phyloP scores from a whole-genome alignment of 441 rosid species.

The Theobroma grandiflorum region DNA sequence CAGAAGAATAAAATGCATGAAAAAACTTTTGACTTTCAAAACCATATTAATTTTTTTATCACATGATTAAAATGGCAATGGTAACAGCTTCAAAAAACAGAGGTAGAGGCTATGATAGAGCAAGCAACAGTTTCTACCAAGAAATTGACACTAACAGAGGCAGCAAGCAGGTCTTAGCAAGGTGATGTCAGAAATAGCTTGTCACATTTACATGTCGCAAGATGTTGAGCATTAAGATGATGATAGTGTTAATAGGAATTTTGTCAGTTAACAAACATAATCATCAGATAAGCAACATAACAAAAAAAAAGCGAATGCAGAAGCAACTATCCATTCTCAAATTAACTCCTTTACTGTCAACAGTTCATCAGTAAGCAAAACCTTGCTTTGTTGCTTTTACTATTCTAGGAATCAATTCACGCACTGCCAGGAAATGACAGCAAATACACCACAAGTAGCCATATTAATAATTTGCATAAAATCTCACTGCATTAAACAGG shows the following conservation, averaged over 20 bases:
- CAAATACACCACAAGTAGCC: background rate
- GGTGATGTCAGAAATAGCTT: background rate
- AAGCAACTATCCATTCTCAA: background rate
- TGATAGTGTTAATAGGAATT: background rate
- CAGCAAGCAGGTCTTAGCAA: background rate
- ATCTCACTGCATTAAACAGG: background rate
- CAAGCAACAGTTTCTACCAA: conserved; percentile 10
- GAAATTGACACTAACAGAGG: conserved; percentile 11
- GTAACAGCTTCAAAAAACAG: background rate
- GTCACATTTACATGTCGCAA: background rate
- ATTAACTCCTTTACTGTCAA: background rate
- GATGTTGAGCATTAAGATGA: conserved; percentile 1
- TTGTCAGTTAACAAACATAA: background rate
- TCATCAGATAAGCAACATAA: background rate
- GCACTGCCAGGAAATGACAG: background rate
- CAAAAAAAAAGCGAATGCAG: background rate
- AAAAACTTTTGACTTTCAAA: background rate
- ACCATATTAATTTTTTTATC: background rate
- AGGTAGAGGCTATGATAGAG: background rate
- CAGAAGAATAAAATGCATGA: background rate
- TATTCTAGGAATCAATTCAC: conserved; percentile 6
- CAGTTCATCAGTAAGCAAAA: background rate
- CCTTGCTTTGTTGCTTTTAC: background rate
- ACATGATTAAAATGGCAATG: background rate
- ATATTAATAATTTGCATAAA: background rate